phyloP scores from a whole-genome alignment of 75 land plant species.

The Pinus tabuliformis region DNA sequence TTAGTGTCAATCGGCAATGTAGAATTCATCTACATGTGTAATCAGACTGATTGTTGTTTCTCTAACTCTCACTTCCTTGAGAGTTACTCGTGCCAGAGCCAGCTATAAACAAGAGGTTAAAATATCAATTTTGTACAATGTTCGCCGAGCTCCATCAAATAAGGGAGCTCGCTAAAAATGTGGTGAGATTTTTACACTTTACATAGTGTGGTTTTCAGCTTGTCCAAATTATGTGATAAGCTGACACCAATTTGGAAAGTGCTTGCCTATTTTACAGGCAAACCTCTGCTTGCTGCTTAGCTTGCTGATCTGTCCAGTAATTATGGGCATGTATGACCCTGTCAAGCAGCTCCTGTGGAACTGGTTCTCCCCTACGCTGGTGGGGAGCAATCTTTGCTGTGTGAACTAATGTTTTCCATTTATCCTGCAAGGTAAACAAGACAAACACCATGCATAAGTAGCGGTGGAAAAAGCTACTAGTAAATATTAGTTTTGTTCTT shows the following conservation, averaged over 20 bases:
- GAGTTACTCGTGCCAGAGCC: constrained; percentile 1
- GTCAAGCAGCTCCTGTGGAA: constrained; percentile 63
- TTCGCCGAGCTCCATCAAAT: constrained; percentile 4
- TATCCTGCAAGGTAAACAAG: constrained; percentile 38
- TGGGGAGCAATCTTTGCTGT: constrained; percentile 67
- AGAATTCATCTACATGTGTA: constrained; percentile 8
- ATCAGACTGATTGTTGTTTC: neutral
- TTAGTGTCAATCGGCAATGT: constrained; percentile 1
- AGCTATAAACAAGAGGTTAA: constrained; percentile 10
- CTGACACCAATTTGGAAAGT: constrained; percentile 8
- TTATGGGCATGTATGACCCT: constrained; percentile 53
- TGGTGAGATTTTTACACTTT: constrained; percentile 11
- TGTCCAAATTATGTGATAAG: neutral
- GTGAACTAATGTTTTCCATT: constrained; percentile 56
- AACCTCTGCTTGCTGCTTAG: constrained; percentile 42
- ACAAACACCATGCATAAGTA: constrained; percentile 1
- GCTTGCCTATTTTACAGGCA: constrained; percentile 11
- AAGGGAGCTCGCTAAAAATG: constrained; percentile 6
- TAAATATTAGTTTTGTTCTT: neutral
- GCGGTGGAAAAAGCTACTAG: too few relatives aligned
- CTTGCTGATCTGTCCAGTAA: constrained; percentile 56
- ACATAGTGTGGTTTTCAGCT: neutral
- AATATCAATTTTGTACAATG: constrained; percentile 1
- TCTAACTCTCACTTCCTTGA: constrained; percentile 1
- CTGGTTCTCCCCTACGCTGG: constrained; percentile 71